These are phyloP conservation scores for Lachancea thermotolerans DNA, from an alignment of 805 yeast species.

Conservation along the genomic window DNA sequence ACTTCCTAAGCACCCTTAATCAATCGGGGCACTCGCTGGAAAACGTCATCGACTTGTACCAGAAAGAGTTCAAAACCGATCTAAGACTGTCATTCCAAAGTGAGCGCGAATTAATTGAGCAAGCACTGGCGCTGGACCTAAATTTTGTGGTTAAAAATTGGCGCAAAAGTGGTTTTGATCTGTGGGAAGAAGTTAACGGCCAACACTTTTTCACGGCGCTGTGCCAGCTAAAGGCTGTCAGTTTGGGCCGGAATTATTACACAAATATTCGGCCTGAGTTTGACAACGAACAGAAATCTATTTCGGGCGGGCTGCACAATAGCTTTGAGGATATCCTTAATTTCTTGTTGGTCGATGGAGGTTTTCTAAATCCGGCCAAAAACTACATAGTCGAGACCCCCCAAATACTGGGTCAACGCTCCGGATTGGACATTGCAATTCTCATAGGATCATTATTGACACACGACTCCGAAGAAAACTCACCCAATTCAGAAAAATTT, in stretches of 20 bases:
- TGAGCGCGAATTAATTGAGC: slow-evolving; percentile 39
- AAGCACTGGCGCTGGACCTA: slow-evolving; percentile 63
- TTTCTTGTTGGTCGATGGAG: slow-evolving; percentile 29
- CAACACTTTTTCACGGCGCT: slow-evolving; percentile 73
- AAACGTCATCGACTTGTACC: slow-evolving; percentile 25
- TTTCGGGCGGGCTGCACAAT: slow-evolving; percentile 15
- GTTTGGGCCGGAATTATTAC: slow-evolving; percentile 44
- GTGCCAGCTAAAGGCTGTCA: slow-evolving; percentile 64
- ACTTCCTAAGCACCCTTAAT: slow-evolving; percentile 43
- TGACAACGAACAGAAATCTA: slow-evolving; percentile 17
- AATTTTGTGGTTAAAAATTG: slow-evolving; percentile 56
- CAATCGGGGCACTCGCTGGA: slow-evolving; percentile 24
- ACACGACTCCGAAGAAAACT: slow-evolving; percentile 41
- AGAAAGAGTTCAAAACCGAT: slow-evolving; percentile 1
- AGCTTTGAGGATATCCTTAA: slow-evolving; percentile 19
- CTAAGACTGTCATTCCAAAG: slow-evolving; percentile 14
- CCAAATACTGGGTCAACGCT: slow-evolving; percentile 37
- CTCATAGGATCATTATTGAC: slow-evolving; percentile 41
- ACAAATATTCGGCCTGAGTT: slow-evolving; percentile 14
- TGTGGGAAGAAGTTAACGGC: slow-evolving; percentile 86
- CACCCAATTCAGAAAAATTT: slow-evolving; percentile 27
- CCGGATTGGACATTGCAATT: slow-evolving; percentile 76
- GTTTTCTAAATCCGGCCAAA: slow-evolving; percentile 33
- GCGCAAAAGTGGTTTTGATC: slow-evolving; percentile 65
- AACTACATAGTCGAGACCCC: slow-evolving; percentile 73